Evolutionary conservation across 768 basidiomycete genomes (phyloP).

Genomic region (Kwoniella dejecticola): DNA sequence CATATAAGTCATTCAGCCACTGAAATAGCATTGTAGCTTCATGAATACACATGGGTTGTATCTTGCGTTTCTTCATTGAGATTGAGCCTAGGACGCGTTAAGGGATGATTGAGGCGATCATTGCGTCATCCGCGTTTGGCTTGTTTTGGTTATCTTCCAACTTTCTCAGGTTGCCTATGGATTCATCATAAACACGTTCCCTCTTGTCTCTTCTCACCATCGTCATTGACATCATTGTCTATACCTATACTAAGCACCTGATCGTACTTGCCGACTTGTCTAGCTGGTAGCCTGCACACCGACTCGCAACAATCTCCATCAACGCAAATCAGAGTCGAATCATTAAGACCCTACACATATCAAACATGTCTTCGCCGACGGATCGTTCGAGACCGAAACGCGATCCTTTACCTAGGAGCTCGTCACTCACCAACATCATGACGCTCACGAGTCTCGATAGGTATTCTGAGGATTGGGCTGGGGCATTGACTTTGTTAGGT

Average conservation of each 20-base stretch:
- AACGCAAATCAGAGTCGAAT: no score
- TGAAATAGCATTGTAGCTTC: background rate
- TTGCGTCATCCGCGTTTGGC: constrained; percentile 14
- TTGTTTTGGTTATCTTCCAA: background rate
- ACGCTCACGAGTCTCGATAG: constrained; percentile 34
- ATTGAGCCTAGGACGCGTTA: background rate
- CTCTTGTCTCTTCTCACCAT: background rate
- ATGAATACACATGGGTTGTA: background rate
- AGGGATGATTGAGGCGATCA: constrained; percentile 7
- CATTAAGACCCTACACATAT: no score
- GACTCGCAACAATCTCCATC: no score
- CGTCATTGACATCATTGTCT: no score
- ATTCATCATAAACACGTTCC: constrained; percentile 1
- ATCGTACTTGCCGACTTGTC: no score
- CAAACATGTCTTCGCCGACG: background rate
- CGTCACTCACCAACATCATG: constrained; percentile 28
- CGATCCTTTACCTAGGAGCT: constrained; percentile 27
- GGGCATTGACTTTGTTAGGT: constrained; percentile 86
- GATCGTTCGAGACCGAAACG: background rate
- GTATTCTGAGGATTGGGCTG: constrained; percentile 63
- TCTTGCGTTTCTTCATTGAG: no score
- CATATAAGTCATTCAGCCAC: no score
- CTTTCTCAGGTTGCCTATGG: background rate
- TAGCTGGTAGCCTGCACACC: no score
- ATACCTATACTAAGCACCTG: no score